Evolutionary conservation across 2,329 filamentous ascomycete genomes (phyloP).

Genomic region (Stagonosporopsis vannaccii): DNA sequence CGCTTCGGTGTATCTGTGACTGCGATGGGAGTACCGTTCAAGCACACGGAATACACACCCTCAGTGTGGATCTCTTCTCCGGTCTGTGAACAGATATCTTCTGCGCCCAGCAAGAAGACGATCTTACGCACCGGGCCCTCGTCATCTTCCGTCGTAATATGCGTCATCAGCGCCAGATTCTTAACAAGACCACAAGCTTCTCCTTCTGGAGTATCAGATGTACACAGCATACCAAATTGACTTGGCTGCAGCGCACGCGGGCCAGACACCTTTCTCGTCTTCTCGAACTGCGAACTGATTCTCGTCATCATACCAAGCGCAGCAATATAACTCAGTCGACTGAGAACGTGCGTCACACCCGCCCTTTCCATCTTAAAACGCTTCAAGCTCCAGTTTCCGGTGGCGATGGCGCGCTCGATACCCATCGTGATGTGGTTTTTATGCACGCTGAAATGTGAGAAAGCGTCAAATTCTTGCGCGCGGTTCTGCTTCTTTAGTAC

Average conservation of each 20-base stretch:
- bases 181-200: slow-evolving; percentile 98
- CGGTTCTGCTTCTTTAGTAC: slow-evolving; percentile 92
- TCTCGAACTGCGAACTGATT: slow-evolving; percentile 98
- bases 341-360: slow-evolving; percentile 94
- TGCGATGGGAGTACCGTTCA: slow-evolving; percentile 94
- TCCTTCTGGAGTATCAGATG: slow-evolving; percentile 96
- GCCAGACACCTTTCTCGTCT: slow-evolving; percentile 95
- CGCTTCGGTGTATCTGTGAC: slow-evolving; percentile 84
- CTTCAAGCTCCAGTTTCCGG: slow-evolving; percentile 97
- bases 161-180: slow-evolving; percentile 97
- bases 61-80: slow-evolving; percentile 86
- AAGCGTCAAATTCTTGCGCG: slow-evolving; percentile 86
- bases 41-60: slow-evolving; percentile 87
- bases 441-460: slow-evolving; percentile 82
- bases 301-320: slow-evolving; percentile 99
- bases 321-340: slow-evolving; percentile 93
- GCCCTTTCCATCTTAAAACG: slow-evolving; percentile 99
- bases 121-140: slow-evolving; percentile 88
- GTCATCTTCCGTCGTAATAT: slow-evolving; percentile 96
- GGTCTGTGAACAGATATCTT: slow-evolving; percentile 79
- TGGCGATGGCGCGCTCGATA: slow-evolving; percentile 95
- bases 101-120: slow-evolving; percentile 84
- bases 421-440: slow-evolving; percentile 88
- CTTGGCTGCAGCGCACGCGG: slow-evolving; percentile 95
- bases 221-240: slow-evolving; percentile 97